Conservation (phyloP, 2,329 filamentous ascomycete genomes). For the Xylaria hypoxylon region DNA sequence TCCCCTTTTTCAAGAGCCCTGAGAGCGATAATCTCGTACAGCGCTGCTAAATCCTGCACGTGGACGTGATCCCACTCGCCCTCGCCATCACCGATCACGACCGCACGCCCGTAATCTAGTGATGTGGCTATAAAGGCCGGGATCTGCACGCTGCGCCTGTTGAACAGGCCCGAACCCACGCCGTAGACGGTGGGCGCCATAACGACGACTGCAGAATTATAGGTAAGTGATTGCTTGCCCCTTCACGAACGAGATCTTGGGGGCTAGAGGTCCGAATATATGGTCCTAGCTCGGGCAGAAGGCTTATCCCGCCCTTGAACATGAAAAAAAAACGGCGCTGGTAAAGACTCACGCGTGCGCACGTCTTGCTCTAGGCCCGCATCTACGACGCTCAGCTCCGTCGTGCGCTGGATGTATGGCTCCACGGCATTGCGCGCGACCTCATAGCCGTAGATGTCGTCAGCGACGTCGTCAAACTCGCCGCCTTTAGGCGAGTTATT, state of each 20-base stretch:
- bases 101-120: conserved; percentile 45
- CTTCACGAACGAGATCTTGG: background rate
- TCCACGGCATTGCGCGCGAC: conserved; percentile 52
- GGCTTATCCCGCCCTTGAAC: background rate
- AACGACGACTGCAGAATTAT: conserved; percentile 51
- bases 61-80: conserved; percentile 60
- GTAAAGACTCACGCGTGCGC: conserved; percentile 49
- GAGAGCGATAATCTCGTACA: conserved; percentile 56
- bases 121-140: conserved; percentile 41
- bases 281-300: too few species aligned
- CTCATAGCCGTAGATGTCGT: conserved; percentile 59
- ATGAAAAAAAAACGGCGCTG: background rate
- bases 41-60: conserved; percentile 55
- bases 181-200: conserved; percentile 63
- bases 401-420: conserved; percentile 57
- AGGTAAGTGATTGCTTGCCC: background rate
- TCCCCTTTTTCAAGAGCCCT: conserved; percentile 48
- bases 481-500: conserved; percentile 20
- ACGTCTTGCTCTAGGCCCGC: conserved; percentile 55
- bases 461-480: conserved; percentile 56
- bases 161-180: conserved; percentile 56
- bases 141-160: conserved; percentile 55
- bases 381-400: conserved; percentile 58
- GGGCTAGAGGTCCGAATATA: background rate
- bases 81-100: conserved; percentile 54